Percentiles rank a stretch among this genome's conserved stretches.
Conservation (phyloP, 768 basidiomycete genomes). For the Lactarius deliciosus region DNA sequence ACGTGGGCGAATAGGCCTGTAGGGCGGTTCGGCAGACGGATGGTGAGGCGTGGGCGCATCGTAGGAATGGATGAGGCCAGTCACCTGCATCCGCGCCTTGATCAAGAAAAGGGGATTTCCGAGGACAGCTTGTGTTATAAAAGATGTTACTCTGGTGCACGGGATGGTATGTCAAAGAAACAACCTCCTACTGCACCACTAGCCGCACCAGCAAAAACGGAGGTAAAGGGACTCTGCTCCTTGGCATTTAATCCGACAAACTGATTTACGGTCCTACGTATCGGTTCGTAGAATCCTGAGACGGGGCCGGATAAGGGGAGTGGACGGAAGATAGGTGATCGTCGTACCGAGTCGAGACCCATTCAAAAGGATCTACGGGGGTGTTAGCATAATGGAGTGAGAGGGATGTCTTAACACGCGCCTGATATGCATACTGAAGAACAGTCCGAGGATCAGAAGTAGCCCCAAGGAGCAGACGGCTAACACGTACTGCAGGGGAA, state of each 20-base stretch:
- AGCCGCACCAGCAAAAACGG: conserved; percentile 80
- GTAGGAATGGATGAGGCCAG: conserved; percentile 24
- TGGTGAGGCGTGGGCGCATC: background rate
- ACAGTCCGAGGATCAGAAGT: conserved; percentile 21
- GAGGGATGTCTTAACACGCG: conserved; percentile 39
- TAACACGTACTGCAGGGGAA: conserved; percentile 70
- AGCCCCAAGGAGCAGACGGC: conserved; percentile 1
- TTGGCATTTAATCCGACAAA: conserved; percentile 60
- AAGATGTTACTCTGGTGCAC: background rate
- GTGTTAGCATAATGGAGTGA: conserved; percentile 1
- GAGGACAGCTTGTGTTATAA: conserved; percentile 50
- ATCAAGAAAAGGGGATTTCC: conserved; percentile 93
- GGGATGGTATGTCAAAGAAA: background rate
- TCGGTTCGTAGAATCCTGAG: conserved; percentile 95
- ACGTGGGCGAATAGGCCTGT: conserved; percentile 89
- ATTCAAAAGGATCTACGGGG: conserved; percentile 77
- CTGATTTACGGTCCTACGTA: conserved; percentile 69
- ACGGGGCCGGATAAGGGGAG: background rate
- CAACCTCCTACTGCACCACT: conserved; percentile 91
- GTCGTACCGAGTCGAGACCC: conserved; percentile 79
- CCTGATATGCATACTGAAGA: conserved; percentile 86
- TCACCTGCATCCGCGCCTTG: conserved; percentile 96
- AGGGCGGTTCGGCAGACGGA: background rate
- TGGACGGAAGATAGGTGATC: conserved; percentile 12
- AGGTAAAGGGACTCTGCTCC: conserved; percentile 72